Evolutionary conservation across 768 basidiomycete genomes (phyloP).

Genomic region (Calocybe gangraenosa): DNA sequence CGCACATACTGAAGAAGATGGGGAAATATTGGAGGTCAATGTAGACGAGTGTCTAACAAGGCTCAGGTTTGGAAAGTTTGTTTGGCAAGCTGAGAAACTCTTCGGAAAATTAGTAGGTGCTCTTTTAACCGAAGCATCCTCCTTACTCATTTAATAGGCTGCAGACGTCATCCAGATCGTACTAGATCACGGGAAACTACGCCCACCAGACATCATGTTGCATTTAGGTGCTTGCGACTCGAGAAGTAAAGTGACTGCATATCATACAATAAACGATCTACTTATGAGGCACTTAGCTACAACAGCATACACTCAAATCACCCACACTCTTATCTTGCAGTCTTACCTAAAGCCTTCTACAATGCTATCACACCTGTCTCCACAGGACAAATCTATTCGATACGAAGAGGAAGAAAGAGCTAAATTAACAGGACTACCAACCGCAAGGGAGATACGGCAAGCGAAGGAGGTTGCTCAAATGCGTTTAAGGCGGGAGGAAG

Average conservation of each 20-base stretch:
- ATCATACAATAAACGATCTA: not conserved
- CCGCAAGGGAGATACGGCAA: slow-evolving; percentile 72
- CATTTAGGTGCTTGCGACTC: slow-evolving; percentile 46
- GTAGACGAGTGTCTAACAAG: slow-evolving; percentile 78
- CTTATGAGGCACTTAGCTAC: slow-evolving; percentile 15
- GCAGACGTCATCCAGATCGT: slow-evolving; percentile 72
- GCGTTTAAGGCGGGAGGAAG: slow-evolving; percentile 64
- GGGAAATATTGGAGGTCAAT: slow-evolving; percentile 79
- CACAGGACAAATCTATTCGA: slow-evolving; percentile 73
- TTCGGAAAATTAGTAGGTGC: slow-evolving; percentile 66
- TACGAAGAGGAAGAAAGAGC: slow-evolving; percentile 78
- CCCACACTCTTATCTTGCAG: slow-evolving; percentile 67
- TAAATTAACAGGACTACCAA: slow-evolving; percentile 72
- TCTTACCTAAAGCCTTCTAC: slow-evolving; percentile 82
- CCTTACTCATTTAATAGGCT: slow-evolving; percentile 42
- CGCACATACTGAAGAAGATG: slow-evolving; percentile 63
- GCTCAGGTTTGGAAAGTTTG: slow-evolving; percentile 78
- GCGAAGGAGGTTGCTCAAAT: slow-evolving; percentile 64
- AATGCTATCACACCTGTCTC: slow-evolving; percentile 71
- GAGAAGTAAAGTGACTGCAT: slow-evolving; percentile 42
- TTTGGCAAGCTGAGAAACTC: slow-evolving; percentile 66
- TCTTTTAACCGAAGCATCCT: slow-evolving; percentile 1
- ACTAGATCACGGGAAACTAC: slow-evolving; percentile 84
- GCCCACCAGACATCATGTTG: slow-evolving; percentile 63
- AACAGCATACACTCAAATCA: slow-evolving; percentile 51